phyloP scores from a whole-genome alignment of 1,284 basidiomycete genomes.

The Puccinia polysora region DNA sequence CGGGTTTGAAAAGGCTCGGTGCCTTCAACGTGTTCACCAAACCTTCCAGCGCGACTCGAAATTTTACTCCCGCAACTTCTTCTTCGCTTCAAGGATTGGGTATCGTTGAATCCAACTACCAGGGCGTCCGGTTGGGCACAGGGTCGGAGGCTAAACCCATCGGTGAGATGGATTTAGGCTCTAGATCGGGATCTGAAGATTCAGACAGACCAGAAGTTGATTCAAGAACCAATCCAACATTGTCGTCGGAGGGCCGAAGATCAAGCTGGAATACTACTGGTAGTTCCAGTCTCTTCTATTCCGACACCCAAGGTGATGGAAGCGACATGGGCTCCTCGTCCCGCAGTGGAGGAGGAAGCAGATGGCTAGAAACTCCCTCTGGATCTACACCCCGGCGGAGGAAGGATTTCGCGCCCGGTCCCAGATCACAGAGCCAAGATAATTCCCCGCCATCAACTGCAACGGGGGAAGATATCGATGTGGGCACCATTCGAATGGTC shows the following conservation, averaged over 20 bases:
- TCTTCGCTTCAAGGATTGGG: slow-evolving; percentile 28
- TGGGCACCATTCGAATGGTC: slow-evolving; percentile 39
- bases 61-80: neutral
- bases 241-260: slow-evolving; percentile 25
- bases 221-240: slow-evolving; percentile 1
- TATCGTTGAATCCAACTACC: slow-evolving; percentile 21
- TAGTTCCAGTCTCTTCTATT: slow-evolving; percentile 40
- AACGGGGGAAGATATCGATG: slow-evolving; percentile 20
- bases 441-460: slow-evolving; percentile 5
- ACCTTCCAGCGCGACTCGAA: neutral
- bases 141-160: neutral
- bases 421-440: neutral
- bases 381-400: slow-evolving; percentile 26
- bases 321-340: slow-evolving; percentile 29
- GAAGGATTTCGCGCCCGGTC: slow-evolving; percentile 22
- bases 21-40: slow-evolving; percentile 31
- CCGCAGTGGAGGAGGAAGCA: slow-evolving; percentile 3
- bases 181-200: neutral
- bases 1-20: slow-evolving; percentile 29
- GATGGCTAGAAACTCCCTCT: slow-evolving; percentile 22
- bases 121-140: slow-evolving; percentile 15
- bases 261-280: slow-evolving; percentile 42
- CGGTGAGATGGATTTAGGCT: neutral
- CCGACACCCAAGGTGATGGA: slow-evolving; percentile 37
- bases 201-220: slow-evolving; percentile 1